phyloP scores from a whole-genome alignment of 2,329 filamentous ascomycete species.

The Zalaria sp. region DNA sequence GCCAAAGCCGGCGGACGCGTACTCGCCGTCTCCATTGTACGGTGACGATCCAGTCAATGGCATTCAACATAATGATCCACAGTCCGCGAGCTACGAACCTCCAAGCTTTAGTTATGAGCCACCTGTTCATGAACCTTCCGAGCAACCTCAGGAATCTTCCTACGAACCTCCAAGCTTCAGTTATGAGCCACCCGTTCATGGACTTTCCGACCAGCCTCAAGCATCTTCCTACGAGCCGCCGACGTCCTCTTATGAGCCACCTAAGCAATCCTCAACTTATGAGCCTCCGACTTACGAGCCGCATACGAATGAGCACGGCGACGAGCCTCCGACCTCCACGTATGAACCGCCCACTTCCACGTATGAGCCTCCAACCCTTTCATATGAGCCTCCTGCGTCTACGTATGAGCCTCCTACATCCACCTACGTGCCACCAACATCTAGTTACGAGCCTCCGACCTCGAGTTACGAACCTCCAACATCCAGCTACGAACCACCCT shows the following conservation, averaged over 20 bases:
- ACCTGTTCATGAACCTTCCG: neutral
- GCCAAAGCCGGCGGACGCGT: no score
- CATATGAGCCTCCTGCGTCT: conserved; percentile 7
- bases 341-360: conserved; percentile 1
- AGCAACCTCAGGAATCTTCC: neutral
- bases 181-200: neutral
- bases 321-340: conserved; percentile 1
- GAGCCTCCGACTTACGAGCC: neutral
- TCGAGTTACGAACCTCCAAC: conserved; percentile 44
- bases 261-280: neutral
- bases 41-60: no score
- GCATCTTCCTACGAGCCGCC: conserved; percentile 3
- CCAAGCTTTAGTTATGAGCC: conserved; percentile 1
- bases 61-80: no score
- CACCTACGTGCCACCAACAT: conserved; percentile 8
- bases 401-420: neutral
- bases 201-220: conserved; percentile 3
- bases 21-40: no score
- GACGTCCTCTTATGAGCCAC: conserved; percentile 11
- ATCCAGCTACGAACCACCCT: conserved; percentile 35
- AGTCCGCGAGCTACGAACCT: neutral
- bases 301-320: neutral
- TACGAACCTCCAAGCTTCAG: neutral
- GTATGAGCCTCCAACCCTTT: neutral
- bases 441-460: conserved; percentile 23